Conservation (phyloP, 2,329 filamentous ascomycete species). For the Colletotrichum sublineola region DNA sequence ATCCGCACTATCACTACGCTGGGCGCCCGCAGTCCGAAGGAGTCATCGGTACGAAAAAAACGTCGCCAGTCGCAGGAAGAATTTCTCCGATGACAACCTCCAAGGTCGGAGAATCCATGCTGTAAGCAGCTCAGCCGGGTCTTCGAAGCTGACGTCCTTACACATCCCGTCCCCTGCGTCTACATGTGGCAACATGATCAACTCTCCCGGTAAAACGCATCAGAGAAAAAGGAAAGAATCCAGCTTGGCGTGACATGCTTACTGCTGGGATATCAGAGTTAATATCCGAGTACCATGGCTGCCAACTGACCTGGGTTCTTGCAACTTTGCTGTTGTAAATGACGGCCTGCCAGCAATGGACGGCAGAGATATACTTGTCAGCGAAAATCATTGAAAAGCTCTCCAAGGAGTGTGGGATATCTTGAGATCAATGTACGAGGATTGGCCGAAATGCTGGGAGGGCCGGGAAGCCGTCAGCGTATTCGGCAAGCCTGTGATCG, state of each 20-base stretch:
- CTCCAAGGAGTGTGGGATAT: background rate
- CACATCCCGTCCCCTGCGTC: background rate
- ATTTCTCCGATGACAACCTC: background rate
- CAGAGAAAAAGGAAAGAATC: background rate
- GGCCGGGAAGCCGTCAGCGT: background rate
- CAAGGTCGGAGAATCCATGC: background rate
- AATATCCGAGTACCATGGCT: background rate
- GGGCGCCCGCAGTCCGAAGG: background rate
- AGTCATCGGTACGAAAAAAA: background rate
- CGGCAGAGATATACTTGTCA: background rate
- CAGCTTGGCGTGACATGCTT: background rate
- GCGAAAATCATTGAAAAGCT: background rate
- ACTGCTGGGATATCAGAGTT: background rate
- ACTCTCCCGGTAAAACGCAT: background rate
- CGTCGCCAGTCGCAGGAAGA: background rate
- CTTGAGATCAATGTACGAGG: background rate
- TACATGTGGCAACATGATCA: background rate
- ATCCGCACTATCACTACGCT: background rate
- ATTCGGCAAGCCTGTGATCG: background rate
- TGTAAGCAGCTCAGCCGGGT: no score
- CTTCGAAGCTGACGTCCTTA: background rate
- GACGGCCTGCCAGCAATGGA: background rate
- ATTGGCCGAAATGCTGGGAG: background rate
- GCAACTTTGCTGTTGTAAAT: background rate
- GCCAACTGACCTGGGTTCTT: background rate